These are phyloP conservation scores for Colletotrichum sp. DNA, from an alignment of 2,329 filamentous ascomycete genomes.

Conservation along the genomic window DNA sequence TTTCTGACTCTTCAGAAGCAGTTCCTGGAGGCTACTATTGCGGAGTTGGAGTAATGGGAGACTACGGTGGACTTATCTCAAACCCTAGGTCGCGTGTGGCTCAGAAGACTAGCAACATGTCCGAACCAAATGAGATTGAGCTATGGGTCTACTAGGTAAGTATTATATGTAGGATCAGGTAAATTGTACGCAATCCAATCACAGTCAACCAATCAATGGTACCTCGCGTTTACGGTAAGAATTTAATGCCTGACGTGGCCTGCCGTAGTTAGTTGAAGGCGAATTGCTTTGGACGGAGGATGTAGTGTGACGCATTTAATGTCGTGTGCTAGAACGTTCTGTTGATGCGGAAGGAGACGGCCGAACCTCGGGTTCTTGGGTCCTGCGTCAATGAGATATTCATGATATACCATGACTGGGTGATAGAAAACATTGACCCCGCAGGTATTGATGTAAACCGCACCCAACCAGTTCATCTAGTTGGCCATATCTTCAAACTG, in stretches of 20 bases:
- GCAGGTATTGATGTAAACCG: background rate
- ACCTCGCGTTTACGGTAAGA: background rate
- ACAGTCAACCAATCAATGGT: background rate
- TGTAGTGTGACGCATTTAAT: background rate
- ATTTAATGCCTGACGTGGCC: fast-evolving
- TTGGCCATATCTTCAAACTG: background rate
- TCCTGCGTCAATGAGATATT: background rate
- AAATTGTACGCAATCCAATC: background rate
- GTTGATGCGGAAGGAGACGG: background rate
- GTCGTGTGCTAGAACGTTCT: background rate
- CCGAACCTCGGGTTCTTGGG: background rate
- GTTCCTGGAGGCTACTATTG: background rate
- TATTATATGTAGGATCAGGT: background rate
- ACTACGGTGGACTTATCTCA: background rate
- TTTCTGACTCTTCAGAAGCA: background rate
- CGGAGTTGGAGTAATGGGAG: background rate
- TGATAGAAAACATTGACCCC: background rate
- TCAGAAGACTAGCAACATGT: background rate
- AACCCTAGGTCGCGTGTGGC: background rate
- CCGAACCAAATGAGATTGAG: background rate
- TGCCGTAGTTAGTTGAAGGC: background rate
- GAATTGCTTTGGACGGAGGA: background rate
- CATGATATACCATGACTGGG: background rate
- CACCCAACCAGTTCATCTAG: background rate
- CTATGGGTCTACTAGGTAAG: background rate